Percentiles rank a stretch among this genome's conserved stretches.
These are phyloP conservation scores for Lunularia cruciata DNA, from an alignment of 225 moss, liverwort and hornwort genomes.

Conservation along the genomic window DNA sequence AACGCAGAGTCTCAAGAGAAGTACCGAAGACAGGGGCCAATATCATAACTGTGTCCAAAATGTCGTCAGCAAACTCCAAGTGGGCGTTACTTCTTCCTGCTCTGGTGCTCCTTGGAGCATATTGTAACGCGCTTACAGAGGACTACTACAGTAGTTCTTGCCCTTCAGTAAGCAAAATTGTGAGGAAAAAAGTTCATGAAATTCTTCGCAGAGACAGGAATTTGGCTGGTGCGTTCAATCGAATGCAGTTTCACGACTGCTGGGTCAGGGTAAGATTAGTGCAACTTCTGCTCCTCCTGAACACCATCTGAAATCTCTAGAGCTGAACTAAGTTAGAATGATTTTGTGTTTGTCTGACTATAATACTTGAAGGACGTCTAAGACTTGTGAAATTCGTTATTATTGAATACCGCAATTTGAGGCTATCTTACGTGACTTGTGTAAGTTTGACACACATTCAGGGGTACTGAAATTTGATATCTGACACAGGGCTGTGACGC, in stretches of 20 bases:
- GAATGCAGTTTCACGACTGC: constrained; percentile 18
- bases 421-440: not conserved
- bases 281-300: too few relatives aligned
- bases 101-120: too few relatives aligned
- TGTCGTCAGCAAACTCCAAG: too few relatives aligned
- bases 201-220: not conserved
- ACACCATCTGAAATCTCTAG: not conserved
- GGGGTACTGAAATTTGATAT: not conserved
- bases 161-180: not conserved
- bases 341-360: not conserved
- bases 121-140: too few relatives aligned
- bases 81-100: too few relatives aligned
- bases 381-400: not conserved
- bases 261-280: constrained; percentile 12
- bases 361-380: not conserved
- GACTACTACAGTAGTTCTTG: not conserved
- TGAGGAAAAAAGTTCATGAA: not conserved
- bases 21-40: too few relatives aligned
- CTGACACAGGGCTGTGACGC: constrained; percentile 12
- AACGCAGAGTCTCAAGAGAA: too few relatives aligned
- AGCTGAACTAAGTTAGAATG: not conserved
- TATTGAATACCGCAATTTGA: not conserved
- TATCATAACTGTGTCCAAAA: too few relatives aligned
- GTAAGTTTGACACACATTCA: not conserved
- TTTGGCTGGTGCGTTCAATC: constrained; percentile 5